Conservation (phyloP, 495 filamentous ascomycete species). For the Sphaerosporella brunnea region DNA sequence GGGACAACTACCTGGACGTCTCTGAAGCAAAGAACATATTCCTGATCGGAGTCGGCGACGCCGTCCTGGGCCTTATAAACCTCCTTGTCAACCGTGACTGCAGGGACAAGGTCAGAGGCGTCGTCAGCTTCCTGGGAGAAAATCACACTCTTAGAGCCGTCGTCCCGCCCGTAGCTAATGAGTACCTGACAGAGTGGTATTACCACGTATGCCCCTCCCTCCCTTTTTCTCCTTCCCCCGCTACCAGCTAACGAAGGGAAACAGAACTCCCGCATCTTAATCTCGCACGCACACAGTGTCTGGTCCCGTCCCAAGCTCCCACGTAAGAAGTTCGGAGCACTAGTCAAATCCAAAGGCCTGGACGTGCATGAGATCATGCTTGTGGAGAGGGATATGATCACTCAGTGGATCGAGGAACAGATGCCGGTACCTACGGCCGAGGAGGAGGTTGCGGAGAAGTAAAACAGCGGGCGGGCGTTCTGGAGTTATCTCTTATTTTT, state of each 20-base stretch:
- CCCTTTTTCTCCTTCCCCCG: neutral
- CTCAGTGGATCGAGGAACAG: neutral
- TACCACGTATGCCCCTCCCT: constrained; percentile 11
- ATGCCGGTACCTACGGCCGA: too few species aligned
- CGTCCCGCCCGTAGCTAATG: constrained; percentile 23
- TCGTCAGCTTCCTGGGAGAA: constrained; percentile 17
- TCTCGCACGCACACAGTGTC: constrained; percentile 13
- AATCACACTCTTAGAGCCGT: constrained; percentile 27
- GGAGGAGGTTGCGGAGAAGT: too few species aligned
- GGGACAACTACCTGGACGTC: constrained; percentile 90
- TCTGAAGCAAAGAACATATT: constrained; percentile 53
- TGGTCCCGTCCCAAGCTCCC: constrained; percentile 13
- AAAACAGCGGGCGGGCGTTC: too few species aligned
- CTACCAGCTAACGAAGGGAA: neutral
- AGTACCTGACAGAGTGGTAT: constrained; percentile 30
- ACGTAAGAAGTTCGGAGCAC: constrained; percentile 18
- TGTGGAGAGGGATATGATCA: neutral
- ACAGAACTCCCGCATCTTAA: constrained; percentile 27
- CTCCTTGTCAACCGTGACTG: constrained; percentile 29
- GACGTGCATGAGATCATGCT: neutral
- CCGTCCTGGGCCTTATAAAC: constrained; percentile 30
- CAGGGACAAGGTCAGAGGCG: constrained; percentile 15
- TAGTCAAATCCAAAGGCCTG: neutral
- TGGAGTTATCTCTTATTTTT: too few species aligned
- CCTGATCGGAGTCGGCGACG: constrained; percentile 60